Percentiles rank a stretch among this genome's conserved stretches.
phyloP scores from a whole-genome alignment of 495 filamentous ascomycete species.

The Aspergillus campestris region DNA sequence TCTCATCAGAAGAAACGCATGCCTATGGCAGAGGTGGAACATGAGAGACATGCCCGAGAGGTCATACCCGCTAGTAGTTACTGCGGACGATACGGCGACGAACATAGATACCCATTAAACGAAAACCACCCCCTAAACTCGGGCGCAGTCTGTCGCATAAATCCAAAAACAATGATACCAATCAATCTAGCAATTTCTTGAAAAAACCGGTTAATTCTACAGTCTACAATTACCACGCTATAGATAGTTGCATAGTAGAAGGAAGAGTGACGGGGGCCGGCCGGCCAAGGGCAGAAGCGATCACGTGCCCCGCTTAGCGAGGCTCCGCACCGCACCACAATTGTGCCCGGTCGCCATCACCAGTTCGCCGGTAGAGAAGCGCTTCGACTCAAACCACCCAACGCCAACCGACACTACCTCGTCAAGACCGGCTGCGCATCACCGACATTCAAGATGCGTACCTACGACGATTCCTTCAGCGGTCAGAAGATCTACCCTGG shows the following conservation, averaged over 20 bases:
- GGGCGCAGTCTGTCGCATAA: no score
- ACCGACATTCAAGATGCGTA: constrained; percentile 74
- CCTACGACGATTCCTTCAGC: constrained; percentile 97
- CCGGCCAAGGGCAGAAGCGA: constrained; percentile 31
- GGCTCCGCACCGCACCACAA: constrained; percentile 40
- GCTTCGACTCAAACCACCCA: constrained; percentile 42
- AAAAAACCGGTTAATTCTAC: background rate
- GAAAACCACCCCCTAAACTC: no score
- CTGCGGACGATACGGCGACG: no score
- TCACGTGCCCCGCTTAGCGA: constrained; percentile 43
- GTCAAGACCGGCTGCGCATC: constrained; percentile 39
- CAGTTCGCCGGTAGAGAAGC: constrained; percentile 32
- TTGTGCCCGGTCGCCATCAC: constrained; percentile 28
- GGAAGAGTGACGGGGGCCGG: background rate
- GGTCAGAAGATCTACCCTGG: constrained; percentile 98
- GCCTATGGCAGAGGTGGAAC: background rate
- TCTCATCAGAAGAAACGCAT: background rate
- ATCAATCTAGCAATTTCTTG: no score
- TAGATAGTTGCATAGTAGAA: background rate
- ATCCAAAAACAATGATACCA: no score
- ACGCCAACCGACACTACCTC: constrained; percentile 39
- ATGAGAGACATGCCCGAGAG: no score
- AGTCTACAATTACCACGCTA: no score
- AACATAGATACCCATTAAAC: no score
- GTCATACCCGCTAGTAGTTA: no score